Conservation (phyloP, 2,329 filamentous ascomycete genomes). For the Cercospora canescens region DNA sequence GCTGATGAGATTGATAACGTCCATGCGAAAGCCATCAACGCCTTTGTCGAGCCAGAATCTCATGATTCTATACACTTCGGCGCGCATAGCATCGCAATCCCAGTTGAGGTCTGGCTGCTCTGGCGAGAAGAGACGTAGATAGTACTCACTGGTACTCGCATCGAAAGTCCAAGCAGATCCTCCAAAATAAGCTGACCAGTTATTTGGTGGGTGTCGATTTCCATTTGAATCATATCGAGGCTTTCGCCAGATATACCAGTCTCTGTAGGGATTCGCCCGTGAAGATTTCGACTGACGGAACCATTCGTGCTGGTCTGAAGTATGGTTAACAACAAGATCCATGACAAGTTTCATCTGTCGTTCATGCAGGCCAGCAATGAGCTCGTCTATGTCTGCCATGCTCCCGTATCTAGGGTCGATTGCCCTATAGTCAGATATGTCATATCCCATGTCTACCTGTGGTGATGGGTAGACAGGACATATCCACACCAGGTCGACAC, state of each 20-base stretch:
- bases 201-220: conserved; percentile 59
- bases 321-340: conserved; percentile 40
- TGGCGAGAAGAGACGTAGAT: conserved; percentile 47
- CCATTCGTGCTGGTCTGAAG: conserved; percentile 53
- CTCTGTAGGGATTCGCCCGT: conserved; percentile 54
- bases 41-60: conserved; percentile 47
- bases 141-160: conserved; percentile 48
- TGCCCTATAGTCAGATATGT: conserved; percentile 46
- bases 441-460: conserved; percentile 57
- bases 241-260: conserved; percentile 68
- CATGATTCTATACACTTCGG: conserved; percentile 47
- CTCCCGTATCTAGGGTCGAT: conserved; percentile 50
- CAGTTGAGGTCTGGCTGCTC: conserved; percentile 52
- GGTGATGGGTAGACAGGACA: conserved; percentile 54
- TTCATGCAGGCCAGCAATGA: conserved; percentile 44
- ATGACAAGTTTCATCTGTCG: conserved; percentile 51
- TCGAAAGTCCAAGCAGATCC: conserved; percentile 48
- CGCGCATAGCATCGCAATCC: conserved; percentile 44
- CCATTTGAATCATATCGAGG: conserved; percentile 57
- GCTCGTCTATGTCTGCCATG: conserved; percentile 46
- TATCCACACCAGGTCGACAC: conserved; percentile 48
- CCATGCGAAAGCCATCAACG: conserved; percentile 49
- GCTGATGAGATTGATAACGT: conserved; percentile 50
- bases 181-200: conserved; percentile 43
- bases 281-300: conserved; percentile 56